phyloP scores from a whole-genome alignment of 345 rosid genomes.

The Schrenkiella parvula region DNA sequence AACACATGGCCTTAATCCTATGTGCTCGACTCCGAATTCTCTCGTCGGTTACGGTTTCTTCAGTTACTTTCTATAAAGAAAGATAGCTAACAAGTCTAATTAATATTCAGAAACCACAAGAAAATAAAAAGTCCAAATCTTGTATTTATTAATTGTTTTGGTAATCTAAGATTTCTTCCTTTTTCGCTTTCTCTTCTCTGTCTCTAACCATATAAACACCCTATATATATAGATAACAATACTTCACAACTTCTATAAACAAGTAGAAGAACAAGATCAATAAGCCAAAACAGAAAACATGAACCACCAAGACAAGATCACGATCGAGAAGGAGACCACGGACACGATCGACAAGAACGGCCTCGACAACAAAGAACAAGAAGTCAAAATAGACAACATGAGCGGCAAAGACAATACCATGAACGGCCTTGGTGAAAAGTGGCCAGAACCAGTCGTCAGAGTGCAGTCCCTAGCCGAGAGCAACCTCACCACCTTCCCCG shows the following conservation, averaged over 20 bases:
- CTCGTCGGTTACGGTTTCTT: background rate
- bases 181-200: background rate
- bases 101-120: background rate
- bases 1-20: background rate
- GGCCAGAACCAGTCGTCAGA: constrained; percentile 95
- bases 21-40: background rate
- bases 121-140: background rate
- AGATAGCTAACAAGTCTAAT: background rate
- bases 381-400: constrained; percentile 5
- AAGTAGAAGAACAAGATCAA: background rate
- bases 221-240: background rate
- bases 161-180: background rate
- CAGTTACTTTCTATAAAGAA: background rate
- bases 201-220: constrained; percentile 1
- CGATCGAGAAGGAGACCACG: background rate
- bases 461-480: constrained; percentile 84
- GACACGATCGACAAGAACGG: background rate
- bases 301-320: constrained; percentile 2
- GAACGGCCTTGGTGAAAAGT: constrained; percentile 34
- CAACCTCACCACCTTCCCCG: constrained; percentile 42
- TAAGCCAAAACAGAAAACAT: background rate
- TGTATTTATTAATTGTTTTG: background rate
- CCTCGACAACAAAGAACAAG: constrained; percentile 9
- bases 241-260: constrained; percentile 11
- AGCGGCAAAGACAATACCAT: background rate